Conservation (phyloP, 75 land plant genomes). For the Ceratopteris richardii region DNA sequence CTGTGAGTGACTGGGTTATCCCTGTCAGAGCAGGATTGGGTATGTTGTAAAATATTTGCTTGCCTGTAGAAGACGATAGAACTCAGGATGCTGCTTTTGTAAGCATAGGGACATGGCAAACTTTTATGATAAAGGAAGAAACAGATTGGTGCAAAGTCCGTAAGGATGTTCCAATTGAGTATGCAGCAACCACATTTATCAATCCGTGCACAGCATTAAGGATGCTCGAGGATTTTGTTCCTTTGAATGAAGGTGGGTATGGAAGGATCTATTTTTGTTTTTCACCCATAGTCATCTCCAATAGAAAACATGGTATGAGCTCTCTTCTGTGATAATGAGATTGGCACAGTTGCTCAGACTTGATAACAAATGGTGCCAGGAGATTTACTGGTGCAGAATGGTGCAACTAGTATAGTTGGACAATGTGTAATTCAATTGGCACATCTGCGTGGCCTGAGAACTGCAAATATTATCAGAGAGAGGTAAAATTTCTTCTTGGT, state of each 20-base stretch:
- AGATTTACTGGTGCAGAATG: slow-evolving; percentile 92
- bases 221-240: slow-evolving; percentile 75
- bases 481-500: slow-evolving; percentile 32
- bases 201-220: slow-evolving; percentile 88
- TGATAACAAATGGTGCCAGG: slow-evolving; percentile 32
- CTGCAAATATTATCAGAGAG: slow-evolving; percentile 82
- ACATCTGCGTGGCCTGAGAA: slow-evolving; percentile 39
- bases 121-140: slow-evolving; percentile 68
- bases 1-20: slow-evolving; percentile 80
- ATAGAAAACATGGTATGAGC: no score
- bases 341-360: slow-evolving; percentile 3
- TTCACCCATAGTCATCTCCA: no score
- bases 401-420: slow-evolving; percentile 97
- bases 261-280: no score
- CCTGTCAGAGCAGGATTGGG: slow-evolving; percentile 81
- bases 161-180: slow-evolving; percentile 72
- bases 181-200: slow-evolving; percentile 75
- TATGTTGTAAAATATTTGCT: slow-evolving; percentile 18
- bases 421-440: slow-evolving; percentile 95
- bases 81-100: neutral
- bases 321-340: no score
- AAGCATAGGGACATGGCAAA: slow-evolving; percentile 89
- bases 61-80: neutral
- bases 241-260: slow-evolving; percentile 55
- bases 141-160: slow-evolving; percentile 72